phyloP scores from a whole-genome alignment of 2,329 filamentous ascomycete genomes.

The Phaeosphaeria sp. region DNA sequence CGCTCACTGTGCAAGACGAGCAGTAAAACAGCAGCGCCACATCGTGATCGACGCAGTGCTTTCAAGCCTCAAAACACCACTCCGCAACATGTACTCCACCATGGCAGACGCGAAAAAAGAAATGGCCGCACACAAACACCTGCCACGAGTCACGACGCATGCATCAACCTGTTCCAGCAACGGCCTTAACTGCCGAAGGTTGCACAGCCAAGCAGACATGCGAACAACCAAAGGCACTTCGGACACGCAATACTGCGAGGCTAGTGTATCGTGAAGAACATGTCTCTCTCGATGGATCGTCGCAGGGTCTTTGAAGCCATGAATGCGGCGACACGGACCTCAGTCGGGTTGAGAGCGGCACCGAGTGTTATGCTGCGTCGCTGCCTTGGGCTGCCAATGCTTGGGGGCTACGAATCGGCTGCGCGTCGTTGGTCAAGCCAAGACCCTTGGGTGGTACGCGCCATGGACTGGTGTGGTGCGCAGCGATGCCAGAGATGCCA shows the following conservation, averaged over 20 bases:
- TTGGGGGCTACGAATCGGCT: slow-evolving; percentile 10
- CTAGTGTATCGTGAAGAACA: not conserved
- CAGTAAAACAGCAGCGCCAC: not conserved
- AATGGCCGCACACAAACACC: not conserved
- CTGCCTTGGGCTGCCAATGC: slow-evolving; percentile 14
- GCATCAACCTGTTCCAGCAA: not conserved
- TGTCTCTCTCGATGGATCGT: not conserved
- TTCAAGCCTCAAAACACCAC: slow-evolving; percentile 6
- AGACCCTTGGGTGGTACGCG: slow-evolving; percentile 21
- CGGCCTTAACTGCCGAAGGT: not conserved
- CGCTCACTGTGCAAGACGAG: not conserved
- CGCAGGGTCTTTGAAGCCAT: not conserved
- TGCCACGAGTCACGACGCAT: slow-evolving; percentile 1
- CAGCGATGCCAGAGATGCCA: slow-evolving; percentile 9
- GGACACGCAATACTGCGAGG: not conserved
- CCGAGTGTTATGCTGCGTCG: slow-evolving; percentile 13
- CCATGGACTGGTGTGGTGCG: slow-evolving; percentile 5
- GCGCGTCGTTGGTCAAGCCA: slow-evolving; percentile 11
- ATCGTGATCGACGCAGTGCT: not conserved
- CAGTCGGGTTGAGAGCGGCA: slow-evolving; percentile 15
- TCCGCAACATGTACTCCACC: slow-evolving; percentile 1
- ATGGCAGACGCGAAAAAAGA: not conserved
- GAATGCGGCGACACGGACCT: not conserved
- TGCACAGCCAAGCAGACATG: not conserved
- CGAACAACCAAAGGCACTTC: not conserved